A percentile compares a stretch with the other conserved stretches of the same genome.
These are phyloP conservation scores for Talaromyces sp. DNA, from an alignment of 2,329 filamentous ascomycete species.

Conservation along the genomic window DNA sequence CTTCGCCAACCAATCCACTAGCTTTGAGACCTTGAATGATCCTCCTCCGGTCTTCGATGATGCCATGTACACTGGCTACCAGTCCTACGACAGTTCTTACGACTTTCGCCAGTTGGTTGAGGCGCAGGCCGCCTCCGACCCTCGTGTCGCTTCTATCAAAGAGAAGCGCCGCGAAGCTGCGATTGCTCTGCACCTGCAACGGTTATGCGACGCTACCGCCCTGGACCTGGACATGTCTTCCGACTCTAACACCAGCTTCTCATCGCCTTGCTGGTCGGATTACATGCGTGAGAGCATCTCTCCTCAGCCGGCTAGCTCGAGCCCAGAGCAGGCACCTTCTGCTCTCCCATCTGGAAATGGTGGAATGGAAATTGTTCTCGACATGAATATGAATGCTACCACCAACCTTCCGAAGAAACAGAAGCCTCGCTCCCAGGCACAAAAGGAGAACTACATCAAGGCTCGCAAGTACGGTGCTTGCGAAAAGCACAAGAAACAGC, in stretches of 20 bases:
- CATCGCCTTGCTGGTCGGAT: constrained; percentile 36
- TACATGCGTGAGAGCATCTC: constrained; percentile 31
- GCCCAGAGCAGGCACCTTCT: constrained; percentile 22
- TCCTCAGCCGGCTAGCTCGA: constrained; percentile 25
- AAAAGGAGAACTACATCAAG: constrained; percentile 48
- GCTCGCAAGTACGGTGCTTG: constrained; percentile 47
- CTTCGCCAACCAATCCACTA: constrained; percentile 18
- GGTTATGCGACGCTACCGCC: constrained; percentile 35
- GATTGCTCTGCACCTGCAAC: constrained; percentile 45
- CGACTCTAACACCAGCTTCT: constrained; percentile 34
- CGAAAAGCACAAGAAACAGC: constrained; percentile 48
- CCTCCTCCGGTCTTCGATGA: constrained; percentile 21
- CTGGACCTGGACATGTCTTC: constrained; percentile 30
- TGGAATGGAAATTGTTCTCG: constrained; percentile 44
- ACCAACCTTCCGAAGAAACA: constrained; percentile 47
- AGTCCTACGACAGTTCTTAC: constrained; percentile 16
- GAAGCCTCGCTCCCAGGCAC: constrained; percentile 44
- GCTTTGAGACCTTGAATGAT: constrained; percentile 20
- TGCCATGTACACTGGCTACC: constrained; percentile 17
- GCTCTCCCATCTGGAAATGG: constrained; percentile 23
- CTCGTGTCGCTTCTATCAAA: constrained; percentile 38
- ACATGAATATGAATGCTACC: constrained; percentile 48
- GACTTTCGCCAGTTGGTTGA: constrained; percentile 38
- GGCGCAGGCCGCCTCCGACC: constrained; percentile 41
- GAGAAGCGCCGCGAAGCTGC: constrained; percentile 47